These are phyloP conservation scores for Debaryomyces coudertii DNA, from an alignment of 1,139 yeast genomes.

Conservation along the genomic window DNA sequence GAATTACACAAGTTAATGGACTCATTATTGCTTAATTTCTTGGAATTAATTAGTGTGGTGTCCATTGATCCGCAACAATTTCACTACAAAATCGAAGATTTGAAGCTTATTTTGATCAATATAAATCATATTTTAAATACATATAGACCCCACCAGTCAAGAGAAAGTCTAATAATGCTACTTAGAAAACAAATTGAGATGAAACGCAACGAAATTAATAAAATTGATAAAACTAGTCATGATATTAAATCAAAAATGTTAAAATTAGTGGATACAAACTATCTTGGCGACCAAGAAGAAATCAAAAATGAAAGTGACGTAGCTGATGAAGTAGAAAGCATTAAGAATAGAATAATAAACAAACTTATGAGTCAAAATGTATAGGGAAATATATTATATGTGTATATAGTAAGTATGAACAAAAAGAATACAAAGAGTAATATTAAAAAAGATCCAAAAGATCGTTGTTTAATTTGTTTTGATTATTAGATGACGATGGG, in stretches of 20 bases:
- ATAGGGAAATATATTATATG: constrained; percentile 7
- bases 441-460: constrained; percentile 58
- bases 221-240: constrained; percentile 49
- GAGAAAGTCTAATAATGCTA: constrained; percentile 76
- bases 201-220: constrained; percentile 55
- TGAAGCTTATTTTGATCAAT: constrained; percentile 74
- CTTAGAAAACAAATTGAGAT: constrained; percentile 64
- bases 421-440: not conserved
- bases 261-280: constrained; percentile 23
- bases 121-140: constrained; percentile 83
- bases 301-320: not conserved
- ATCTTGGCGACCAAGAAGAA: not conserved
- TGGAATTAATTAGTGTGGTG: constrained; percentile 76
- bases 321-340: constrained; percentile 12
- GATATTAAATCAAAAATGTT: constrained; percentile 48
- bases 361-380: constrained; percentile 19
- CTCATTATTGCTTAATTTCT: constrained; percentile 68
- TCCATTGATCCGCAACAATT: constrained; percentile 68
- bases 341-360: constrained; percentile 17
- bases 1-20: constrained; percentile 73
- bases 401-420: not conserved
- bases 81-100: constrained; percentile 67
- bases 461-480: constrained; percentile 40
- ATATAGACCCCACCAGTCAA: constrained; percentile 85
- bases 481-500: constrained; percentile 11